These are phyloP conservation scores for Ophiostoma ips DNA, from an alignment of 2,329 filamentous ascomycete genomes.

Conservation along the genomic window DNA sequence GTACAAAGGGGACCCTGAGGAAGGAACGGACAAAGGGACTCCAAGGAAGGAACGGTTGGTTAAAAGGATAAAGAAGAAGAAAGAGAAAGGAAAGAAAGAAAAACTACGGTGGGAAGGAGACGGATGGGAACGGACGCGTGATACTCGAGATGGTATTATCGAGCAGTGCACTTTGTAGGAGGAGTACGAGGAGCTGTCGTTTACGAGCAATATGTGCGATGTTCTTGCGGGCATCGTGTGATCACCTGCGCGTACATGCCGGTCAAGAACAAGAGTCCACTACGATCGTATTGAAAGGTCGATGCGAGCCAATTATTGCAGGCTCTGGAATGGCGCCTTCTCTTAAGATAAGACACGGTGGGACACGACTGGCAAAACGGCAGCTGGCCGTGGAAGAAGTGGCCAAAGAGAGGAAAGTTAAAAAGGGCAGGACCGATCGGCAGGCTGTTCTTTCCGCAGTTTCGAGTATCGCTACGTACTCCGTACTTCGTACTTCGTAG, in stretches of 20 bases:
- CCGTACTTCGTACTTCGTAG: no score
- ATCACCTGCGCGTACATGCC: background rate
- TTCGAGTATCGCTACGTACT: background rate
- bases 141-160: no score
- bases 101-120: no score
- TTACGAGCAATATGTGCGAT: no score
- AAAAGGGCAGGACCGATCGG: background rate
- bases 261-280: background rate
- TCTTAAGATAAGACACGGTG: background rate
- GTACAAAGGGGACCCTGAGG: no score
- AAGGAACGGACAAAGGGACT: no score
- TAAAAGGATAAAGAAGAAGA: no score
- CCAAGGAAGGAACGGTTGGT: no score
- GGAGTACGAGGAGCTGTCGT: no score
- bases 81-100: no score
- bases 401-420: background rate
- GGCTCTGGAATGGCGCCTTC: background rate
- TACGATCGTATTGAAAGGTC: background rate
- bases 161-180: no score
- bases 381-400: background rate
- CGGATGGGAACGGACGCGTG: no score
- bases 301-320: background rate
- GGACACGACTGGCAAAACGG: background rate
- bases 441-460: background rate
- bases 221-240: background rate